Conservation (phyloP, 2,329 filamentous ascomycete genomes). For the Paecilomyces sp. region DNA sequence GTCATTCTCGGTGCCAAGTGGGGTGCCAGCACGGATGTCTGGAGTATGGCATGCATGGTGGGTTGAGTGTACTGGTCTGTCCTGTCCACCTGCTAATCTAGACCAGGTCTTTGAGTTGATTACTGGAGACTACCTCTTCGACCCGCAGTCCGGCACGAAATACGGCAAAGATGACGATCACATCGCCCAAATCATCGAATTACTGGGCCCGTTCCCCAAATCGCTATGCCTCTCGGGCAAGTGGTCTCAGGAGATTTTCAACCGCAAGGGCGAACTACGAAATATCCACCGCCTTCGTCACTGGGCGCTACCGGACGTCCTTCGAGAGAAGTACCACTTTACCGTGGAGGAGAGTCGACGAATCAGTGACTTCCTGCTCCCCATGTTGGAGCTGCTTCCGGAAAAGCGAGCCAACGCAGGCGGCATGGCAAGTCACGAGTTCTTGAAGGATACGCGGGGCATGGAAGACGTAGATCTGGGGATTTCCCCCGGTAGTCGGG, state of each 20-base stretch:
- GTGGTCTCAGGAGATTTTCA: conserved; percentile 99
- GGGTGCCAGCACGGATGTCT: conserved; percentile 98
- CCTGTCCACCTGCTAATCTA: conserved; percentile 2
- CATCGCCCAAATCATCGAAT: conserved; percentile 96
- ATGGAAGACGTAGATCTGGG: conserved; percentile 77
- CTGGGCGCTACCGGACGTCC: conserved; percentile 88
- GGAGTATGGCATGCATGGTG: conserved; percentile 99
- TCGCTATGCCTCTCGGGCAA: conserved; percentile 86
- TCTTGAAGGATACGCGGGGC: conserved; percentile 76
- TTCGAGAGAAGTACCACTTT: conserved; percentile 96
- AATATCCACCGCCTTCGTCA: conserved; percentile 96
- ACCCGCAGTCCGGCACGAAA: conserved; percentile 95
- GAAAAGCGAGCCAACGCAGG: conserved; percentile 90
- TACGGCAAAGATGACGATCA: conserved; percentile 99
- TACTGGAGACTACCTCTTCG: conserved; percentile 96
- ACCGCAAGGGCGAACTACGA: conserved; percentile 89
- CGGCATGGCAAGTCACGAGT: conserved; percentile 81
- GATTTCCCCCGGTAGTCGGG: conserved; percentile 70
- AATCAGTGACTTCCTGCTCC: conserved; percentile 74
- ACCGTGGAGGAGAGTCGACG: conserved; percentile 70
- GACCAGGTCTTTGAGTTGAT: conserved; percentile 89
- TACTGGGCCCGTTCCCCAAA: conserved; percentile 89
- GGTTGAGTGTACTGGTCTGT: conserved; percentile 19
- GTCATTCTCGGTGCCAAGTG: conserved; percentile 95
- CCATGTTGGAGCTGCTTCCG: conserved; percentile 85